These are phyloP conservation scores for Diaporthe helianthi DNA, from an alignment of 2,329 filamentous ascomycete genomes.

Conservation along the genomic window DNA sequence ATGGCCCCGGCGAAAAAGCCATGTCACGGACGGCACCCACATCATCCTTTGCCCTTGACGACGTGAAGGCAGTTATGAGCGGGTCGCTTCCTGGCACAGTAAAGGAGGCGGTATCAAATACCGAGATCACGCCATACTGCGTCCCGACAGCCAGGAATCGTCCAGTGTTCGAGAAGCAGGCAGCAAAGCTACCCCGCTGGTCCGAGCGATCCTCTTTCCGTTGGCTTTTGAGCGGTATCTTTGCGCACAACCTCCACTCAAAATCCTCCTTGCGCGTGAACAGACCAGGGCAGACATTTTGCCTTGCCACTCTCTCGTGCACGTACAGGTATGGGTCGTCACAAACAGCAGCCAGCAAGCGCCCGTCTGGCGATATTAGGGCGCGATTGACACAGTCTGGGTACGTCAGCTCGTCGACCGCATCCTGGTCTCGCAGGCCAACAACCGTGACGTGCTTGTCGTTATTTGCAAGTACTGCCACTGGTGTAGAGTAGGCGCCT, in stretches of 20 bases:
- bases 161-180: conserved; percentile 77
- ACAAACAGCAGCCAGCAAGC: conserved; percentile 80
- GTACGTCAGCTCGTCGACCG: conserved; percentile 75
- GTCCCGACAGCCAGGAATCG: conserved; percentile 77
- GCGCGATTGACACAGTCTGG: conserved; percentile 92
- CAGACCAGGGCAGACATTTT: conserved; percentile 40
- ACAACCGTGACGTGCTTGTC: conserved; percentile 89
- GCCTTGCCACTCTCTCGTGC: conserved; percentile 64
- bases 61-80: conserved; percentile 77
- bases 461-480: conserved; percentile 88
- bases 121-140: conserved; percentile 79
- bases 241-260: conserved; percentile 59
- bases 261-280: conserved; percentile 44
- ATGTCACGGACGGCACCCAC: conserved; percentile 87
- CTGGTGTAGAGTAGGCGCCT: conserved; percentile 55
- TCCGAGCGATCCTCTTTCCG: conserved; percentile 60
- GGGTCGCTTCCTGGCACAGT: conserved; percentile 58
- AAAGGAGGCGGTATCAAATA: conserved; percentile 68
- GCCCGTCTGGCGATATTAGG: conserved; percentile 89
- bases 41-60: conserved; percentile 74
- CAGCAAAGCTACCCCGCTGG: conserved; percentile 75
- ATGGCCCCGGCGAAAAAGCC: conserved; percentile 88
- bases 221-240: conserved; percentile 65
- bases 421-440: conserved; percentile 69
- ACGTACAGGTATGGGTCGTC: conserved; percentile 89